Percentiles rank a stretch among this genome's conserved stretches.
Evolutionary conservation across 305 asterid species (phyloP).

Genomic region (Solanum hybrid): DNA sequence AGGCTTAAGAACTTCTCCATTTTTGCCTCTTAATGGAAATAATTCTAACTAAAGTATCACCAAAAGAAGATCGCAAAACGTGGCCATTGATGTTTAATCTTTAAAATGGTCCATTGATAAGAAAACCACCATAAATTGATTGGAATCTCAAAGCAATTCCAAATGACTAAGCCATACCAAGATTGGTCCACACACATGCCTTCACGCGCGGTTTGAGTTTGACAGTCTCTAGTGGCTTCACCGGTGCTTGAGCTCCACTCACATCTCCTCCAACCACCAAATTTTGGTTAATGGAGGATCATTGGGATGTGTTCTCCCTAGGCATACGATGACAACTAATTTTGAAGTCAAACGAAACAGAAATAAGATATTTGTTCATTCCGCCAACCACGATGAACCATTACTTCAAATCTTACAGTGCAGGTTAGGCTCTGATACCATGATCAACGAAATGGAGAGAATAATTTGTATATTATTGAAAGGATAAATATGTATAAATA

Average conservation of each 20-base stretch:
- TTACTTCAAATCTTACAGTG: neutral
- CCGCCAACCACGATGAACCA: neutral
- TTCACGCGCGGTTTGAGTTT: accelerated
- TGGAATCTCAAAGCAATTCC: neutral
- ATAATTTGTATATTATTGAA: too few relatives aligned
- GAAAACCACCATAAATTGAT: neutral
- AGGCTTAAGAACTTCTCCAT: neutral
- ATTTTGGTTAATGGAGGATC: neutral
- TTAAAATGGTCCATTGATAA: neutral
- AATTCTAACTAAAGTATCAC: neutral
- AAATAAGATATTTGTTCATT: too few relatives aligned
- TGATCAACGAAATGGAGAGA: neutral
- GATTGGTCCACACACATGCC: neutral
- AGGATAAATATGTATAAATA: neutral
- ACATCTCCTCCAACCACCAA: neutral
- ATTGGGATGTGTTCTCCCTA: neutral
- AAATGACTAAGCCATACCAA: neutral
- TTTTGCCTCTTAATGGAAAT: too few relatives aligned
- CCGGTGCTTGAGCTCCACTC: neutral
- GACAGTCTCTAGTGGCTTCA: neutral
- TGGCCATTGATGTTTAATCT: neutral
- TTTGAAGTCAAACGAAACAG: neutral
- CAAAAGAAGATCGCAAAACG: neutral
- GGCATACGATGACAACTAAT: neutral
- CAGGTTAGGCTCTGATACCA: neutral